Conservation (phyloP, 805 yeast genomes). For the Ogataea nakhonphanomensis region DNA sequence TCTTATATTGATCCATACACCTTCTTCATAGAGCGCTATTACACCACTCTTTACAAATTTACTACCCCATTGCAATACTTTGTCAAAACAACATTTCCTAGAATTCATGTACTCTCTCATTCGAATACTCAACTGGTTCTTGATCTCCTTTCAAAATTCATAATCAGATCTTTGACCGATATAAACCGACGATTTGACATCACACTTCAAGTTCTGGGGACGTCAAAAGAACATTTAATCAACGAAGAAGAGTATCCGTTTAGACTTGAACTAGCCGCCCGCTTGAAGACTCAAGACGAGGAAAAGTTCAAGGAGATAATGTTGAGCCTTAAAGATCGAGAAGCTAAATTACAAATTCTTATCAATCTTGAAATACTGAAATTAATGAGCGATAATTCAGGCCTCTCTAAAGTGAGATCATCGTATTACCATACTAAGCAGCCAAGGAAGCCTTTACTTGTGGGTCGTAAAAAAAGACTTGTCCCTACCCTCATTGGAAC, state of each 20-base stretch:
- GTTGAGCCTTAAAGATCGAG: conserved; percentile 21
- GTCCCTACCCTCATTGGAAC: conserved; percentile 35
- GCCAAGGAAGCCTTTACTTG: conserved; percentile 8
- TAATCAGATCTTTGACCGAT: conserved; percentile 17
- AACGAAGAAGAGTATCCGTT: conserved; percentile 11
- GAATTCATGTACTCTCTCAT: conserved; percentile 27
- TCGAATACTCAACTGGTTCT: conserved; percentile 20
- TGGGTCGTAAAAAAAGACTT: conserved; percentile 31
- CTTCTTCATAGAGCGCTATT: conserved; percentile 28
- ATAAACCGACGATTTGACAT: conserved; percentile 23
- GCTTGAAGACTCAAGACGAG: background rate
- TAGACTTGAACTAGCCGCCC: conserved; percentile 3
- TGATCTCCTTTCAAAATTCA: conserved; percentile 18
- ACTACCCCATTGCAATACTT: conserved; percentile 29
- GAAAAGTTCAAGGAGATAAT: conserved; percentile 16
- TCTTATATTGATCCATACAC: conserved; percentile 25
- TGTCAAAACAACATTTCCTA: conserved; percentile 31
- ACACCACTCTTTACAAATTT: conserved; percentile 25
- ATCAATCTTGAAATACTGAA: conserved; percentile 27
- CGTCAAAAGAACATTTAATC: background rate
- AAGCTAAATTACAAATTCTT: conserved; percentile 30
- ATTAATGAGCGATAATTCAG: conserved; percentile 11
- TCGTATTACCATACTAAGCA: too few species aligned
- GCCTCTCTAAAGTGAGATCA: background rate
- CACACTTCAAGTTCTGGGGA: background rate